Base-by-base conservation (phyloP, 805 yeast genomes). In the Suhomyces emberorum region DNA sequence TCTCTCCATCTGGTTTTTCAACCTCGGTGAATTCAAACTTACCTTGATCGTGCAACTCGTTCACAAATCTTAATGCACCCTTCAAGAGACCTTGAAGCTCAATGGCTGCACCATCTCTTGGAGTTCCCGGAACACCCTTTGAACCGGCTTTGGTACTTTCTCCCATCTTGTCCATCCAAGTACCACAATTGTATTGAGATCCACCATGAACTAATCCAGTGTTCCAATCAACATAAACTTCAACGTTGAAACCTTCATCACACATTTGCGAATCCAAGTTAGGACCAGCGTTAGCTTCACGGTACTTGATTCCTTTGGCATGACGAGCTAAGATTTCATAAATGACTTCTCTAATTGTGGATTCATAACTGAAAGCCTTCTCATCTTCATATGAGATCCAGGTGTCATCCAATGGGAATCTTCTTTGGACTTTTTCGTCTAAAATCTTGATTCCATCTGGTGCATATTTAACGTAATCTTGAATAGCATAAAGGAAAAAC, bases 81-180 rank as follows among this genome's bases (percentile, higher is more conserved):
- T 89, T 89, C 53, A 93, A 63, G 42, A 91, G 65, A 0, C 97
- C 98, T 49, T 79, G 88, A 39, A 91, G 83, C 60, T 91, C 98
- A 38, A 91, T 72, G 2, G 95, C 96, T 1, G 97, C 96, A 24
- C 98, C 98, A 61, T 89, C 96, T 55, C 98, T 76, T 16, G 98
- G 98, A 0, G 98, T 91, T 2, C 98, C 98, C 1, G 98, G 98
- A 23, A 77, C 69, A n/a, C 98, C 98, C 48, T 82, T 84, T 41
- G 79, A 81, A 1, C 83, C 82, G 0, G 98, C 96, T 38, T 63
- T 70, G 23, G 61, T 79, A 52, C 95, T 85, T 64, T 93, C 98
- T 17, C 98, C 98, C 98, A 91, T 91, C 64, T 91, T 91, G 63
- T 91, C 98, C 96, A 89, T 91, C 98, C 98, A 91, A 0, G 98